Evolutionary conservation across 805 yeast genomes (phyloP), one percentile per base, ranked within the genome.

Genomic region (Starmerella cellae): DNA sequence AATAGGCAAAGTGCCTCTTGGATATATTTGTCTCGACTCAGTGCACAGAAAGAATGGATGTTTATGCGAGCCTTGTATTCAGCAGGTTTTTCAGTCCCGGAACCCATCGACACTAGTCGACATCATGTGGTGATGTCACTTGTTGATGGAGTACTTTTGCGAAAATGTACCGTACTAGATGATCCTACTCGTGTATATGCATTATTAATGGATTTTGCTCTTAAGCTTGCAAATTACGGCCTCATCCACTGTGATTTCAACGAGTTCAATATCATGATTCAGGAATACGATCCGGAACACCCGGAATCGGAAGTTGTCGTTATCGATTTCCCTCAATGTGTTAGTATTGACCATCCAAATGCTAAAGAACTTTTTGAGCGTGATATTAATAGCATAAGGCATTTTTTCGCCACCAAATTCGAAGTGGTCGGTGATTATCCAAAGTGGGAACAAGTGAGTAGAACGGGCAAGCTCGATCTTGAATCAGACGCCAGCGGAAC

Each of bases 321-420:
- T 22, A 88, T 91, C 55, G 99, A 91, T 69, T 91, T 91, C 68
- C 99, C 99, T 3, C 99, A 91, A 63, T 88, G 96, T 74, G 81
- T 91, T 16, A 83, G 95, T 19, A 82, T 82, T 36, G 87, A 81
- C 51, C 99, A 91, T 58, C 69, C 67, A 3, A 95, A 91, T 59
- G 96, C 97, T 5, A 79, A 79, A 48, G 73, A 70, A 44, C 87
- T 83, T 60, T 91, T 91, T 61, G 75, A 82, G 53, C 73, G 99
- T 64, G 99, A 91, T 63, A 93, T 91, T 20, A 82, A 83, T 44
- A 87, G 97, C 61, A 77, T 91, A 41, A 70, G 85, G 48, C 69
- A 77, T 36, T 91, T 88, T 56, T 91, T 91, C 64, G 76, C 69
- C 46, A 76, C 75, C 59, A 81, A 81, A 60, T 73, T 88, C 53